These are phyloP conservation scores for Hordeum pubiflorum DNA, from an alignment of 202 grass and related monocot species.

Conservation along the genomic window DNA sequence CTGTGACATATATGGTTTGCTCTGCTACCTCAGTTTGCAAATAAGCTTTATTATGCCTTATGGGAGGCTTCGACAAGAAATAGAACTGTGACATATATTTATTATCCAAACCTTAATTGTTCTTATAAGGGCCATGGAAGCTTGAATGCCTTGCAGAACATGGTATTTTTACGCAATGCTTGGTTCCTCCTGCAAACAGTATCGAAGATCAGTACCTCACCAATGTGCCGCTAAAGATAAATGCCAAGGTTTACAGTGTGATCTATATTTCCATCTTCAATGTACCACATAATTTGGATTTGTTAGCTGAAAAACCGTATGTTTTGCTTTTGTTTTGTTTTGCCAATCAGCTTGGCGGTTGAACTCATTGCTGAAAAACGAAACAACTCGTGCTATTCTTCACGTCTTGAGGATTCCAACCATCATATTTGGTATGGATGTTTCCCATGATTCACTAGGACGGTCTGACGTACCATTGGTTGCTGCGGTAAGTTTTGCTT, in stretches of 20 bases:
- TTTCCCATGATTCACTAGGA: conserved; percentile 31
- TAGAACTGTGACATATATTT: too few relatives aligned
- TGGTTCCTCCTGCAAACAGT: conserved; percentile 16
- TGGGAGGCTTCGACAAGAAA: too few relatives aligned
- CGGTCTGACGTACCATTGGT: conserved; percentile 23
- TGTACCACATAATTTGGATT: neutral
- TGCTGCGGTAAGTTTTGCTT: conserved; percentile 21
- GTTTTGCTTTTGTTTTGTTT: neutral
- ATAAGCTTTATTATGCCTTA: neutral
- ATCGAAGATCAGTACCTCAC: conserved; percentile 41
- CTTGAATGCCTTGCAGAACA: conserved; percentile 5
- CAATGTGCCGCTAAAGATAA: conserved; percentile 45
- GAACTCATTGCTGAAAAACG: conserved; percentile 36
- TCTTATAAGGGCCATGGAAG: conserved; percentile 45
- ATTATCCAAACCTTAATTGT: neutral
- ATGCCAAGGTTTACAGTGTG: conserved; percentile 29
- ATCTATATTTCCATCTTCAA: neutral
- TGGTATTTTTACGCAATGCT: conserved; percentile 39
- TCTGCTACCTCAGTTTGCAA: neutral
- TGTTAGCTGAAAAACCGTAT: neutral
- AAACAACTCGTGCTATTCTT: conserved; percentile 12
- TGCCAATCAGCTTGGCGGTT: conserved; percentile 29
- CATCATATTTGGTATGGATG: conserved; percentile 52
- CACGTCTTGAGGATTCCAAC: conserved; percentile 1
- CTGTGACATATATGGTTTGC: conserved; percentile 37